phyloP scores from a whole-genome alignment of 371 early-diverging fungal genomes.

The Rhizopus delemar region DNA sequence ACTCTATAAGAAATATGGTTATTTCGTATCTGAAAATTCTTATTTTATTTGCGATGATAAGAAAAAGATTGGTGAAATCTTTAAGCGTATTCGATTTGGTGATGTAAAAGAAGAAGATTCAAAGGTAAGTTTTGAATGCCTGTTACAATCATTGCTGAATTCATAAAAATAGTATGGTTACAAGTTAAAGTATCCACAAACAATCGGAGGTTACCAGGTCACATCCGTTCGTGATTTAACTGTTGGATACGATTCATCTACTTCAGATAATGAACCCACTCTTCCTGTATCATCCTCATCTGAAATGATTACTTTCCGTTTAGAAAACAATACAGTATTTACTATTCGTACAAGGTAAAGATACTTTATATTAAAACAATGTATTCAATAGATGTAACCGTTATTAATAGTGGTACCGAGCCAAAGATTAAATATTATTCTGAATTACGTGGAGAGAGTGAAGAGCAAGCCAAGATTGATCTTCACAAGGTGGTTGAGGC shows the following conservation, averaged over 20 bases:
- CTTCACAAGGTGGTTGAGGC: slow-evolving; percentile 53
- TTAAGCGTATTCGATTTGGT: slow-evolving; percentile 82
- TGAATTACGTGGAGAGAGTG: slow-evolving; percentile 67
- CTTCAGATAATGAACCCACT: slow-evolving; percentile 63
- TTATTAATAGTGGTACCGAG: slow-evolving; percentile 77
- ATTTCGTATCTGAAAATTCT: slow-evolving; percentile 82
- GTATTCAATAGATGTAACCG: neutral
- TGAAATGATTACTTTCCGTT: slow-evolving; percentile 91
- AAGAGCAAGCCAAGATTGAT: slow-evolving; percentile 53
- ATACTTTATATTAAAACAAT: neutral
- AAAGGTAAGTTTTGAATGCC: slow-evolving; percentile 1
- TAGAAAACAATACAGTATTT: slow-evolving; percentile 72
- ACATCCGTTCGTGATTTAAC: slow-evolving; percentile 85
- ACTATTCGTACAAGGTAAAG: slow-evolving; percentile 72
- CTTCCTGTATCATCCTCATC: slow-evolving; percentile 80
- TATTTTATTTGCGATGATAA: slow-evolving; percentile 88
- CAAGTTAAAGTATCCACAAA: slow-evolving; percentile 68
- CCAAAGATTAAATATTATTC: slow-evolving; percentile 96
- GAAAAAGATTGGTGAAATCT: slow-evolving; percentile 68
- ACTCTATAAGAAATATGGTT: slow-evolving; percentile 85
- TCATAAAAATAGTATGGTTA: slow-evolving; percentile 26
- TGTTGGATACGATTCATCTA: slow-evolving; percentile 79
- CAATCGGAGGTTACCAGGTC: slow-evolving; percentile 71
- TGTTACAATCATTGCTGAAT: neutral
- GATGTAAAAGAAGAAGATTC: slow-evolving; percentile 21